These are phyloP conservation scores for Beauveria pseudobassiana DNA, from an alignment of 2,329 filamentous ascomycete genomes.

Conservation along the genomic window DNA sequence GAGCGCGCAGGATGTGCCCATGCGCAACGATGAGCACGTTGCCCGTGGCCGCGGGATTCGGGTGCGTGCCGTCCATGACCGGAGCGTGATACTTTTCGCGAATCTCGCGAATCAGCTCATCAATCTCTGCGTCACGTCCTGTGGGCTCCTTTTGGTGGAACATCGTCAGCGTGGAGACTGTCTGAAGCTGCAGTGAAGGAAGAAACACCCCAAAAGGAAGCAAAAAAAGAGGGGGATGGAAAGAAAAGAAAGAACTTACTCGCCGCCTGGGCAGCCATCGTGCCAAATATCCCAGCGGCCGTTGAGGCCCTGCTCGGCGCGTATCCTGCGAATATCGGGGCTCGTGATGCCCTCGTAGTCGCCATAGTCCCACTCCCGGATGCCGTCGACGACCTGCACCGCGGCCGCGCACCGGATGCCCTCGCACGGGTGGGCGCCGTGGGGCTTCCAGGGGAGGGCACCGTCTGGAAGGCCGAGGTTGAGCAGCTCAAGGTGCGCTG, in stretches of 20 bases:
- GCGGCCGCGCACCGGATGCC: constrained; percentile 47
- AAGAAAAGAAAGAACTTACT: constrained; percentile 43
- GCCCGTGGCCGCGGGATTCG: constrained; percentile 28
- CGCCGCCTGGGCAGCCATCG: constrained; percentile 80
- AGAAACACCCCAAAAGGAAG: too few species aligned
- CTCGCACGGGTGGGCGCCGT: constrained; percentile 31
- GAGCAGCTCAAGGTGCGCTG: constrained; percentile 82
- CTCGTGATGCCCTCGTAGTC: constrained; percentile 78
- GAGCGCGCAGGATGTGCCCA: constrained; percentile 80
- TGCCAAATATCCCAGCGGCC: constrained; percentile 75
- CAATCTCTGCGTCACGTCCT: constrained; percentile 63
- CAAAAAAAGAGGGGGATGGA: too few species aligned
- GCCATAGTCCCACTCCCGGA: constrained; percentile 84
- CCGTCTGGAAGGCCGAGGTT: constrained; percentile 59
- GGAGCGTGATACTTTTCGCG: constrained; percentile 56
- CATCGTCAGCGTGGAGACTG: background rate
- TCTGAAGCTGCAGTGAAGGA: too few species aligned
- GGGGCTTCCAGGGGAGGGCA: constrained; percentile 62
- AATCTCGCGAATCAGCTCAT: constrained; percentile 70
- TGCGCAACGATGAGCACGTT: constrained; percentile 66
- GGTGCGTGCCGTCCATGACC: constrained; percentile 46
- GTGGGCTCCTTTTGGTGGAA: constrained; percentile 47
- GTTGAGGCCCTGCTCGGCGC: constrained; percentile 46
- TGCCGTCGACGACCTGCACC: constrained; percentile 61
- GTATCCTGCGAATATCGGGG: constrained; percentile 54